phyloP scores from a whole-genome alignment of 1,284 basidiomycete genomes.

The Chalciporus piperatoides region DNA sequence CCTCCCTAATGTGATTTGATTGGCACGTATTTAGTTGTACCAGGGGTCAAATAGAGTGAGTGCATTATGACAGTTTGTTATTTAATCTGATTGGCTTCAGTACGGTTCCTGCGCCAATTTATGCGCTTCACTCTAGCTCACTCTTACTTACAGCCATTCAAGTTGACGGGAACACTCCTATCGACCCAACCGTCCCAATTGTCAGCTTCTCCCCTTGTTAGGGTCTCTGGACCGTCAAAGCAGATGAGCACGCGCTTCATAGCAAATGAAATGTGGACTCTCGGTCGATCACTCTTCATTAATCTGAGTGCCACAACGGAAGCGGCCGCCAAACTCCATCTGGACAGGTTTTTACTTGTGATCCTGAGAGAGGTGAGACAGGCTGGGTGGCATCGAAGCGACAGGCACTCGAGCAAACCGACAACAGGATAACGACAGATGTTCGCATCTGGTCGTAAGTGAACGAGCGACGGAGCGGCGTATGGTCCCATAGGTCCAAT shows the following conservation, averaged over 20 bases:
- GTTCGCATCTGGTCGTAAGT: constrained; percentile 5
- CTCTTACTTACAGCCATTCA: too few relatives aligned
- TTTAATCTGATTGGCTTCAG: too few relatives aligned
- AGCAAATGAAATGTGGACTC: background rate
- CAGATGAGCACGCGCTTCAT: background rate
- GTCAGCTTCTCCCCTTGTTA: too few relatives aligned
- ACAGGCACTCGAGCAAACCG: constrained; percentile 3
- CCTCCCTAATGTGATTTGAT: too few relatives aligned
- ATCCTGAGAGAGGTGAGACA: background rate
- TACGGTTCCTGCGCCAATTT: too few relatives aligned
- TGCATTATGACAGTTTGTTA: too few relatives aligned
- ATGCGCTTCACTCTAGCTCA: too few relatives aligned
- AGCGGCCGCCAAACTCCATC: background rate
- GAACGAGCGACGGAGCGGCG: background rate
- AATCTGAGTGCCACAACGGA: background rate
- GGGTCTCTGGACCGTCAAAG: too few relatives aligned
- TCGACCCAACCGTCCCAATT: too few relatives aligned
- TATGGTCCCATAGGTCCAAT: background rate
- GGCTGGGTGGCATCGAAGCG: constrained; percentile 1
- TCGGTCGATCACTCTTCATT: background rate
- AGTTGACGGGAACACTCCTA: too few relatives aligned
- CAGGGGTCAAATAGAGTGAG: too few relatives aligned
- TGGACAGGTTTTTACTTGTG: background rate
- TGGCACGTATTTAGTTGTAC: too few relatives aligned
- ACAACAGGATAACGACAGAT: constrained; percentile 13